Evolutionary conservation across 2,329 filamentous ascomycete genomes (phyloP), one percentile per base, ranked within the genome.

Genomic region (Phaeophleospora eucalypticola): DNA sequence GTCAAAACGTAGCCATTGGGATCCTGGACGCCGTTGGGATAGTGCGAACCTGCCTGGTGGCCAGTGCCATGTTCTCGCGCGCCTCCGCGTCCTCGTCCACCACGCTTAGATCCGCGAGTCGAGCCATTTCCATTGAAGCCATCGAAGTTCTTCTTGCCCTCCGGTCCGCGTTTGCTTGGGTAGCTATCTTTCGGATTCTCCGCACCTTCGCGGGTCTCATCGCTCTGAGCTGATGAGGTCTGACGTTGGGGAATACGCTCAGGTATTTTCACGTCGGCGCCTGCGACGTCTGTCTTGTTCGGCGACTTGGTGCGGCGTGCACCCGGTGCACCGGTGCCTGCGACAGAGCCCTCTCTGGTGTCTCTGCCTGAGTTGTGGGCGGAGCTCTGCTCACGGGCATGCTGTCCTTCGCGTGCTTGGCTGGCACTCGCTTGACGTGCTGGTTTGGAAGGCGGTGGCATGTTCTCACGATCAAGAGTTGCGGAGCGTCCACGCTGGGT

Each of bases 81-180:
- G 42, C 57, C 57, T 45, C 60, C 60, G 33, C 62, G 61, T 21
- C 65, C 64, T 45, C 64, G 60, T 37, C 62, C 62, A 21, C 57
- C 56, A 17, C 65, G 61, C 49, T 62, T 62, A 21, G 52, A 51
- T 24, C 61, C 57, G n/a, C 62, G 56, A 18, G 54, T 14, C 12
- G 45, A 41, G 3, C 54, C 55, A 19, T 41, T 54, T 38, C 49
- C 49, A 40, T 47, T 53, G 29, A 56, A 58, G 32, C 43, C 40
- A 35, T 63, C 56, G 35, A 53, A 57, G 33, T 62, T 54, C 45
- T 55, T 56, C 37, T 50, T 53, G 33, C 45, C 41, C 15, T 58
- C 61, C n/a, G 50, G 44, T 10, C 51, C 33, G 16, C 52, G 51
- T 36, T 49, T 50, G n/a, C 44, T 38, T 15, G 43, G 32, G 18